phyloP scores from a whole-genome alignment of 2,329 filamentous ascomycete genomes.

The Cucurbitaria berberidis region DNA sequence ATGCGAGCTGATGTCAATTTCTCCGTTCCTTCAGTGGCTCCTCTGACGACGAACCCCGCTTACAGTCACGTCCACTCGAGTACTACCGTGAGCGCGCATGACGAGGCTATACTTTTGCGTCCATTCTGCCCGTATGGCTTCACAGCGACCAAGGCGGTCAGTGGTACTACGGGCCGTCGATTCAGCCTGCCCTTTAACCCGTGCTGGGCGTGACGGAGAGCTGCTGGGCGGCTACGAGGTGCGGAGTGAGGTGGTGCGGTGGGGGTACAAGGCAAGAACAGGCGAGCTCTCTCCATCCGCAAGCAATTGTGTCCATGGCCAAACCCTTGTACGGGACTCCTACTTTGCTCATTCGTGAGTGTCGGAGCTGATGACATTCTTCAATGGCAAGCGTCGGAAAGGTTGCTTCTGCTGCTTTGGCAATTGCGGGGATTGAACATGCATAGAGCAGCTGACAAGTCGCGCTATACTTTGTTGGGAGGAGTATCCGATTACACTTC shows the following conservation, averaged over 20 bases:
- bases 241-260: constrained; percentile 16
- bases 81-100: constrained; percentile 26
- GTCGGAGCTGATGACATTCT: constrained; percentile 17
- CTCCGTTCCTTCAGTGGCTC: constrained; percentile 29
- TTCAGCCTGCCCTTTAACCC: constrained; percentile 42
- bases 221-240: constrained; percentile 15
- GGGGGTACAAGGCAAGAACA: constrained; percentile 22
- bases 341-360: constrained; percentile 18
- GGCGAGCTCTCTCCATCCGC: constrained; percentile 17
- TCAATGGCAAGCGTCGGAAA: constrained; percentile 23
- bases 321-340: constrained; percentile 16
- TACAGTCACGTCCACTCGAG: constrained; percentile 18
- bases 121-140: constrained; percentile 39
- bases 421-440: constrained; percentile 5
- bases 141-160: constrained; percentile 42
- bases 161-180: constrained; percentile 45
- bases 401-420: constrained; percentile 19
- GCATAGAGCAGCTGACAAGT: constrained; percentile 9
- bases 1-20: constrained; percentile 25
- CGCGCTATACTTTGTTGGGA: constrained; percentile 22
- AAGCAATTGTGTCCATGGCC: constrained; percentile 1
- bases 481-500: constrained; percentile 27
- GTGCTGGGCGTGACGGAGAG: constrained; percentile 14
- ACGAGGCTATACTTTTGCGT: constrained; percentile 29
- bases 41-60: constrained; percentile 21